Evolutionary conservation across 345 rosid species (phyloP).

Genomic region (Citrus australasica): DNA sequence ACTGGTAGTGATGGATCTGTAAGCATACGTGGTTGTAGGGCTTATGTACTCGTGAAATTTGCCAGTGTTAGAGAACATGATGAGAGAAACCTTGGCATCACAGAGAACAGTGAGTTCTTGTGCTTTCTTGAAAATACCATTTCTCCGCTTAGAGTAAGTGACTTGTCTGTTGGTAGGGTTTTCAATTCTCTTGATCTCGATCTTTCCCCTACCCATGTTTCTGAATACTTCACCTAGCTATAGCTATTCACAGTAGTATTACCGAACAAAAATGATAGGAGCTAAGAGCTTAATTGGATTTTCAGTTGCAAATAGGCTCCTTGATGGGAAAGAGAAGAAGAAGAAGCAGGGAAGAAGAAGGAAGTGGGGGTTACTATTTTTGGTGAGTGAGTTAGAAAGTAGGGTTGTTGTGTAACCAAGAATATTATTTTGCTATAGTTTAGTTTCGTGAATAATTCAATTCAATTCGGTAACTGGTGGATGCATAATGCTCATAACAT

Average conservation of each 20-base stretch:
- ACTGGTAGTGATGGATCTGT: neutral
- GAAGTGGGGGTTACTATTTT: conserved; percentile 18
- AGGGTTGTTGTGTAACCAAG: conserved; percentile 26
- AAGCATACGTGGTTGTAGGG: conserved; percentile 39
- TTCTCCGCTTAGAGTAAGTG: conserved; percentile 58
- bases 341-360: neutral
- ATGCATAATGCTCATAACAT: neutral
- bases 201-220: conserved; percentile 59
- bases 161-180: conserved; percentile 62
- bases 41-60: conserved; percentile 49
- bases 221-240: neutral
- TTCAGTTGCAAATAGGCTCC: no score
- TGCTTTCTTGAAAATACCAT: conserved; percentile 66
- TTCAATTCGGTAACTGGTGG: neutral
- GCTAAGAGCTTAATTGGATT: neutral
- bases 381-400: conserved; percentile 22
- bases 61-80: conserved; percentile 49
- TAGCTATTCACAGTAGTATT: no score
- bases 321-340: conserved; percentile 7
- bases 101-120: conserved; percentile 64
- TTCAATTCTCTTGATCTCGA: conserved; percentile 60
- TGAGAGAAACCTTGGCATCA: conserved; percentile 61
- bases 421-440: neutral
- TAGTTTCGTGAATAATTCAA: neutral
- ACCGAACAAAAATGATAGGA: neutral